Evolutionary conservation across 2,329 filamentous ascomycete species (phyloP), one percentile per base, ranked within the genome.

Genomic region (Capronia coronata): DNA sequence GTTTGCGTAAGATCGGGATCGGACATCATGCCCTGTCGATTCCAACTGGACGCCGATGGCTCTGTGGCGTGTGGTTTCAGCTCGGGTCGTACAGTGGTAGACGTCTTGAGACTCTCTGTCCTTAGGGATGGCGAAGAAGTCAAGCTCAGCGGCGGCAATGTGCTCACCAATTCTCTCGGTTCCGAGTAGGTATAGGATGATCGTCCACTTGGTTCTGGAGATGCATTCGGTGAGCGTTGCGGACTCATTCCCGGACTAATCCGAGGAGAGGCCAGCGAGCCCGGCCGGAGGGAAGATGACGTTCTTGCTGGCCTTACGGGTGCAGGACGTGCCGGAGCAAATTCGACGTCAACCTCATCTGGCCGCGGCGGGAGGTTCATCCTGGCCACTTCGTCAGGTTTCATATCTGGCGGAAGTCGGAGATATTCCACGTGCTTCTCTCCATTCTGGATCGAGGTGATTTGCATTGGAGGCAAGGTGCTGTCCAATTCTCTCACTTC

Each of bases 381-480:
- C 19, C 57, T 49, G 4, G 52, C 54, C 10, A 59, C 29, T 37
- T 61, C 59, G 19, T 61, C 57, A 14, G 50, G 47, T 38, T 50
- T 52, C 23, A 58, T 39, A 22, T 55, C 55, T 10, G 52, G 46
- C 10, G 58, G 59, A 22, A 61, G 56, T 9, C 57, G 53, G 9
- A 59, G 43, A 43, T 52, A 59, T 40, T 59, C 57, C 14, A 53
- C 53, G 21, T 59, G 52, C 44, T 59, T 57, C 42, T 59, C 57
- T 14, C 57, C 57, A 39, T 59, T 46, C 32, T 58, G 50, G 27
- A 56, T 45, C 2, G 57, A 57, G 14, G 49, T 58, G 49, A 96
- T 77, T 65, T 88, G 93, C 78, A 96, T 94, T 0, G 90, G 87
- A 39, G 91, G 90, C 19, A 96, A 72, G 1, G 90, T 96, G 43